These are phyloP conservation scores for Catenaria anguillulae DNA, from an alignment of 371 early-diverging fungal genomes.

Conservation along the genomic window DNA sequence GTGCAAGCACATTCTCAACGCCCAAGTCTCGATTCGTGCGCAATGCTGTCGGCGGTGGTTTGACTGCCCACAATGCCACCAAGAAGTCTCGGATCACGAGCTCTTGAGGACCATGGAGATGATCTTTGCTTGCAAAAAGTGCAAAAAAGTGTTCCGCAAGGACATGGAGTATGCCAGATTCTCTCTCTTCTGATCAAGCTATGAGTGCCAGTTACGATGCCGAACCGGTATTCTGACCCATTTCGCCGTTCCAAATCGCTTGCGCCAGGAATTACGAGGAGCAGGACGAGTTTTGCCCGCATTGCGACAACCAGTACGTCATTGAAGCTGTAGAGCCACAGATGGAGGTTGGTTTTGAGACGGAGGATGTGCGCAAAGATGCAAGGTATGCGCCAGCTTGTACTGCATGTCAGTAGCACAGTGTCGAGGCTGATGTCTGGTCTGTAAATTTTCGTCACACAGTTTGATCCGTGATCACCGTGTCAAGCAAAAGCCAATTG, in stretches of 20 bases:
- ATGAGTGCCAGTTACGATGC: no score
- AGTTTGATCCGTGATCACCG: slow-evolving; percentile 8
- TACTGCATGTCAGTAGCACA: no score
- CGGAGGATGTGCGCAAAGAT: slow-evolving; percentile 61
- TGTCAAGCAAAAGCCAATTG: slow-evolving; percentile 9
- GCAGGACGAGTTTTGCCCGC: slow-evolving; percentile 90
- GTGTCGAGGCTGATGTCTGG: no score
- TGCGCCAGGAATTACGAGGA: slow-evolving; percentile 81
- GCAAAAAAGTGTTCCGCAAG: slow-evolving; percentile 91
- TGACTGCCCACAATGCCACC: slow-evolving; percentile 92
- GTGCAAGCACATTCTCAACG: slow-evolving; percentile 94
- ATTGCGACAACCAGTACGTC: slow-evolving; percentile 93
- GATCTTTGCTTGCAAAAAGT: slow-evolving; percentile 95
- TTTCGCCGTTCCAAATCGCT: no score
- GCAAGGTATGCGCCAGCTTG: slow-evolving; percentile 8
- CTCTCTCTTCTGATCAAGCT: background rate
- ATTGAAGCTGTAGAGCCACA: slow-evolving; percentile 80
- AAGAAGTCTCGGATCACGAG: slow-evolving; percentile 61
- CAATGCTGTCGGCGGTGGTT: slow-evolving; percentile 92
- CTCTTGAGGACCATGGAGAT: slow-evolving; percentile 73
- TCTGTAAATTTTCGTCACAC: no score
- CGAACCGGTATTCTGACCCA: no score
- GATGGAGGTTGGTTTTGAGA: slow-evolving; percentile 71
- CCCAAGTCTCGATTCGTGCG: slow-evolving; percentile 85
- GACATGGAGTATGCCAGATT: slow-evolving; percentile 47